Base-by-base conservation (phyloP, 257 asterid species). In the Thymus mandschuricus region DNA sequence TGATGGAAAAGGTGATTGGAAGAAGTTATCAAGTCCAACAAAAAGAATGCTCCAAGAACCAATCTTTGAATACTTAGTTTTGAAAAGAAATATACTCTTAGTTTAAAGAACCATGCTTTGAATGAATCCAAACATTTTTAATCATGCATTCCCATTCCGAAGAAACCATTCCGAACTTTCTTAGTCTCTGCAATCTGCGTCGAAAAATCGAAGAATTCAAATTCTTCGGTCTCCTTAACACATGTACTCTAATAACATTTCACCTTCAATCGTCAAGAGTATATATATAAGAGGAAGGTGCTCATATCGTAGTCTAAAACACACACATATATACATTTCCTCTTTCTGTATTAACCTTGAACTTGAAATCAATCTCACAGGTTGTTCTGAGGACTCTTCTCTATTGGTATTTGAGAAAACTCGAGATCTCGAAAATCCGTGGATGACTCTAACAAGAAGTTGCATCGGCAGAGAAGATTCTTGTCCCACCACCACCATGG, bases 391-490 rank as follows among this genome's bases (percentile, higher is more conserved):
- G 21, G 43, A 40, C 15, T 60, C 3, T n/a, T 33, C 65, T 11
- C 10, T 10, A 50, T 5, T 35, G 5, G 5, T 13, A n/a, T 13
- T n/a, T 8, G 27, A 52, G 59, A 52, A 21, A 51, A 15, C 21
- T 48, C 30, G 27, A 21, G 21, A 13, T 50, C 56, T 50, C n/a
- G 56, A 29, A 4, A 6, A 61, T 67, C 74, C 21, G 31, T 15
- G 12, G 27, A 85, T 86, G 96, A 83, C 92, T 9, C 61, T 90
- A 12, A 59, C 81, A 73, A 41, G 83, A 2, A 60, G 74, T 40
- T 74, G 81, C 45, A 66, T 84, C 49, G 73, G 77, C 44, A 78
- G 75, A 74, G 41, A 68, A 48, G 86, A 79, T 68, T 71, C 84
- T 64, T 41, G 48, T 43, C 10, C 11, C 10, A 13, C 55, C 21